Percentiles rank a stretch among this genome's conserved stretches.
phyloP scores from a whole-genome alignment of 257 asterid species.

The Henckelia pumila region DNA sequence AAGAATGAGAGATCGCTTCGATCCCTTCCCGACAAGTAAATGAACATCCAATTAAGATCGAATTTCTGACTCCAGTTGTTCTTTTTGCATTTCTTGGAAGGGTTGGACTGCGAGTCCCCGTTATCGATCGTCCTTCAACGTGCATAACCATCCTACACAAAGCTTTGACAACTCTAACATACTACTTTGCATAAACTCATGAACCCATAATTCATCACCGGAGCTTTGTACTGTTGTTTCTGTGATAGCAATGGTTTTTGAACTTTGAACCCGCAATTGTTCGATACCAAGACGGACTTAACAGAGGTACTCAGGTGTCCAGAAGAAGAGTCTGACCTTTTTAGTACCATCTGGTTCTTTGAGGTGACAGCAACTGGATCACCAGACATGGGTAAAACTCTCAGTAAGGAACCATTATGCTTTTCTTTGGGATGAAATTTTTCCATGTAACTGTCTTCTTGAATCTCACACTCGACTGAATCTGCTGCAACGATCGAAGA shows the following conservation, averaged over 20 bases:
- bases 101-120: not conserved
- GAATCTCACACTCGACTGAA: conserved; percentile 15
- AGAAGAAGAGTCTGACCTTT: conserved; percentile 35
- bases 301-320: conserved; percentile 31
- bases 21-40: not conserved
- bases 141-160: not conserved
- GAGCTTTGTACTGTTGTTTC: conserved; percentile 37
- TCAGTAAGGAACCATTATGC: conserved; percentile 33
- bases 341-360: conserved; percentile 38
- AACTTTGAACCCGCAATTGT: conserved; percentile 32
- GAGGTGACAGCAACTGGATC: conserved; percentile 27
- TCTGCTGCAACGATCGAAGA: conserved; percentile 18
- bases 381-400: conserved; percentile 24
- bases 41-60: not conserved
- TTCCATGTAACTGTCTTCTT: conserved; percentile 24
- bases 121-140: not conserved
- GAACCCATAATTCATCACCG: conserved; percentile 34
- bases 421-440: conserved; percentile 27
- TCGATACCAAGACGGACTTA: conserved; percentile 36
- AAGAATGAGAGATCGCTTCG: not conserved
- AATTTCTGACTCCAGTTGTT: not conserved
- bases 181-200: conserved; percentile 43
- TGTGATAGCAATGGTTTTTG: conserved; percentile 23
- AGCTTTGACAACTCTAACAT: conserved; percentile 21
- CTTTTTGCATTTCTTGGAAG: not conserved